phyloP scores from a whole-genome alignment of 495 filamentous ascomycete genomes.

The Cladorrhinum samala region DNA sequence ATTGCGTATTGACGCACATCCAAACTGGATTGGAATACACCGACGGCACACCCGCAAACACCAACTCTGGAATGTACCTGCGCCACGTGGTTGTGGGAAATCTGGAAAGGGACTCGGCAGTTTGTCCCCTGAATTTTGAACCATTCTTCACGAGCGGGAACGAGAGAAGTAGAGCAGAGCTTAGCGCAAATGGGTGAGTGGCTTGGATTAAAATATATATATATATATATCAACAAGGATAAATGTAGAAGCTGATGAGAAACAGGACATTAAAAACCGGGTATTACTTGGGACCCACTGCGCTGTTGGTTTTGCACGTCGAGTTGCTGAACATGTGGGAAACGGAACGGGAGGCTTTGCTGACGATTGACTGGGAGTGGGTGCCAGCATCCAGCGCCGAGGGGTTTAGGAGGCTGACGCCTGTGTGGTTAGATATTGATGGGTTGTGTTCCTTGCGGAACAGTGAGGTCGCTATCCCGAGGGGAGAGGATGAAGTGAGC shows the following conservation, averaged over 20 bases:
- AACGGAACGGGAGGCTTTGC: conserved; percentile 11
- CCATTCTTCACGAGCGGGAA: conserved; percentile 19
- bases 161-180: conserved; percentile 13
- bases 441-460: conserved; percentile 12
- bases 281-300: conserved; percentile 14
- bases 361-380: conserved; percentile 26
- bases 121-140: conserved; percentile 3
- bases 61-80: conserved; percentile 21
- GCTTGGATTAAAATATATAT: not conserved
- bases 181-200: conserved; percentile 15
- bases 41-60: conserved; percentile 21
- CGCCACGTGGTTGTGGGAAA: conserved; percentile 22
- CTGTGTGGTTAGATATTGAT: conserved; percentile 25
- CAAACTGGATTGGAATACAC: conserved; percentile 21
- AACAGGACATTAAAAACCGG: conserved; percentile 22
- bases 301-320: conserved; percentile 7
- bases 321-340: conserved; percentile 25
- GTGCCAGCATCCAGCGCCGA: conserved; percentile 4
- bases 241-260: not conserved
- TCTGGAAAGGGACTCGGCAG: not conserved
- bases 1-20: conserved; percentile 22
- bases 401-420: conserved; percentile 12
- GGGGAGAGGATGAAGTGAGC: conserved; percentile 4
- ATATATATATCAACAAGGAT: not conserved
- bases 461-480: conserved; percentile 13